Evolutionary conservation across 2,329 filamentous ascomycete genomes (phyloP).

Genomic region (Aureobasidium sp.): DNA sequence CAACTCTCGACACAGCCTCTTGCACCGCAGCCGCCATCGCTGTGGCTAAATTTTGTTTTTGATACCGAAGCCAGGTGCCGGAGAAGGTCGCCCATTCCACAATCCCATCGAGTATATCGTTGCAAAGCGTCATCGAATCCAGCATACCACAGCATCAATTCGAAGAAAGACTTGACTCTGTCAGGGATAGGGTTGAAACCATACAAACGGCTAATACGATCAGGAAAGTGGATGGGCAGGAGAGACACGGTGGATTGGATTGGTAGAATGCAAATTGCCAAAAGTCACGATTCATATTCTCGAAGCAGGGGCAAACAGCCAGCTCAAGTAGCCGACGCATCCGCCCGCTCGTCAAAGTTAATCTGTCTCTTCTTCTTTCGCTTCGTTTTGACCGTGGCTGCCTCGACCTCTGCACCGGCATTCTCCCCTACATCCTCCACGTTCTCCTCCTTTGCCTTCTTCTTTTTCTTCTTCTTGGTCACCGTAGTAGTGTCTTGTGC

Average conservation of each 20-base stretch:
- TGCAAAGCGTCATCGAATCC: no score
- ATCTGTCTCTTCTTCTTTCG: conserved; percentile 69
- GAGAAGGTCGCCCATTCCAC: no score
- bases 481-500: conserved; percentile 36
- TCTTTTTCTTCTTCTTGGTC: conserved; percentile 62
- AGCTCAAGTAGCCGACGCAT: not conserved
- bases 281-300: not conserved
- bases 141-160: no score
- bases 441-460: conserved; percentile 47
- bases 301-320: not conserved
- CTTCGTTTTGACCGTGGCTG: conserved; percentile 85
- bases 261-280: not conserved
- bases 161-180: no score
- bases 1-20: no score
- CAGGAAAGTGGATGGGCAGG: not conserved
- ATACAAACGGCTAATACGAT: no score
- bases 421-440: conserved; percentile 43
- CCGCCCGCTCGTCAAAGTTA: conserved; percentile 48
- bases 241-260: not conserved
- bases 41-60: no score
- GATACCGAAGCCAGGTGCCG: no score
- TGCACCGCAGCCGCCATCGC: no score
- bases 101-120: no score
- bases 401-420: conserved; percentile 64
- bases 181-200: no score